Conservation (phyloP, 2,329 filamentous ascomycete species). For the Neocatenulostroma microsporum region DNA sequence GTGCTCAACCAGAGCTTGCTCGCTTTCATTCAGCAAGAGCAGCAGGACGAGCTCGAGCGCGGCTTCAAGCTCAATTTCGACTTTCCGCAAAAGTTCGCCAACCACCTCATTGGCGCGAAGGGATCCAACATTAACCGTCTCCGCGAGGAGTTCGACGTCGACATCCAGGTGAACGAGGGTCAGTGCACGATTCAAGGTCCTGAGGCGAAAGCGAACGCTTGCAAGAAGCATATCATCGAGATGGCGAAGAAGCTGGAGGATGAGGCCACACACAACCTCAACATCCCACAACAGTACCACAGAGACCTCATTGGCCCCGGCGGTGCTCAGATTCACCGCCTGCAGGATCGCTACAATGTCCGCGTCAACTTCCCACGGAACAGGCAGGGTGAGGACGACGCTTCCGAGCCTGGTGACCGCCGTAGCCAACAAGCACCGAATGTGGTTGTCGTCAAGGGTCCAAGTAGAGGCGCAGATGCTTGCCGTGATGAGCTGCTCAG, state of each 20-base stretch:
- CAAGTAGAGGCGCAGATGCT: constrained; percentile 85
- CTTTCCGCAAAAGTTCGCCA: constrained; percentile 90
- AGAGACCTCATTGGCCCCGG: constrained; percentile 85
- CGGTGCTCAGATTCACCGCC: constrained; percentile 79
- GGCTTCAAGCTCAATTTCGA: constrained; percentile 81
- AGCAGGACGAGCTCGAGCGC: constrained; percentile 87
- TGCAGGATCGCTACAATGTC: constrained; percentile 89
- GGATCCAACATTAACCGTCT: constrained; percentile 63
- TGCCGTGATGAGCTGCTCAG: constrained; percentile 86
- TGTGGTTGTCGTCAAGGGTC: constrained; percentile 84
- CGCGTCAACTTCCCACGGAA: constrained; percentile 89
- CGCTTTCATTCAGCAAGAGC: constrained; percentile 77
- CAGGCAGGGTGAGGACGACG: constrained; percentile 52
- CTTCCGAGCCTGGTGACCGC: constrained; percentile 58
- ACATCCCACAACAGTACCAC: constrained; percentile 91
- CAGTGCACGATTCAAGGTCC: constrained; percentile 94
- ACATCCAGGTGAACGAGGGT: constrained; percentile 85
- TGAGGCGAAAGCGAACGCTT: constrained; percentile 84
- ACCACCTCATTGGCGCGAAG: constrained; percentile 64
- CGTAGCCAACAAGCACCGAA: constrained; percentile 66
- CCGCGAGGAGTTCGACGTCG: constrained; percentile 62
- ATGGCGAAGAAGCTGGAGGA: constrained; percentile 80
- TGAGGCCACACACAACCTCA: constrained; percentile 77
- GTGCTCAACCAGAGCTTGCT: constrained; percentile 64
- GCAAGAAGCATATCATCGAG: constrained; percentile 71